Base-by-base conservation (phyloP, 192 early-diverging fungal genomes). In the Phlyctochytrium arcticum region DNA sequence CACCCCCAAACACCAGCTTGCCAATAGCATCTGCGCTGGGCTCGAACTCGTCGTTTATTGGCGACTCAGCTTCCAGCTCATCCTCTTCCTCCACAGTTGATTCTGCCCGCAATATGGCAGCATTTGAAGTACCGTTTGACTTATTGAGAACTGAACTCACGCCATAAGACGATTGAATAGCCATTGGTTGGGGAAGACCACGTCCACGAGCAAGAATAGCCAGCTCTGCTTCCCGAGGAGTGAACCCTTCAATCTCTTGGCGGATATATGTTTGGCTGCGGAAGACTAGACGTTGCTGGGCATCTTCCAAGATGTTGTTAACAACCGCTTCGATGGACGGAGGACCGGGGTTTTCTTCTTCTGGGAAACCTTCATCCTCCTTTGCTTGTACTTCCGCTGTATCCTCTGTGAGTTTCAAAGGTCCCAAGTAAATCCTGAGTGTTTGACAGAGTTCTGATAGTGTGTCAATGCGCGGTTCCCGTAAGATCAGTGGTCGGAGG, bases 251-350 rank as follows among this genome's bases (percentile, higher is more conserved):
- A 59, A 94, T 92, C 62, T 93, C 88, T 50, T 72, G 74, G 12
- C 82, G 80, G 32, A 95, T 90, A 71, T 81, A 95, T 26, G 79
- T 67, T 73, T 95, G 84, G 3, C 92, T 88, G 36, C 93, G 82
- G 77, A 95, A 98, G 5, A 88, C 90, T 31, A 98, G 84, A 15
- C 93, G 70, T 55, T 85, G 83, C 70, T 98, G 96, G 4, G 93
- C 74, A 77, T 96, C 96, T 72, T 93, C 80, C 47, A 98, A 70
- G 50, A 97, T 89, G 56, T 89, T 82, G 31, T 79, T 79, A 26
- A 92, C 86, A n/a, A 90, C 82, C 53, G 89, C 44, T 34, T 67
- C 58, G 32, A 80, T 75, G 31, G 79, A 55, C 32, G 75, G 82
- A 19, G 76, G 65, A 26, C 68, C 51, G 30, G 21, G 29, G 50